Percentiles rank a stretch among this genome's conserved stretches.
Conservation (phyloP, 768 basidiomycete species). For the Hypholoma sublateritium region DNA sequence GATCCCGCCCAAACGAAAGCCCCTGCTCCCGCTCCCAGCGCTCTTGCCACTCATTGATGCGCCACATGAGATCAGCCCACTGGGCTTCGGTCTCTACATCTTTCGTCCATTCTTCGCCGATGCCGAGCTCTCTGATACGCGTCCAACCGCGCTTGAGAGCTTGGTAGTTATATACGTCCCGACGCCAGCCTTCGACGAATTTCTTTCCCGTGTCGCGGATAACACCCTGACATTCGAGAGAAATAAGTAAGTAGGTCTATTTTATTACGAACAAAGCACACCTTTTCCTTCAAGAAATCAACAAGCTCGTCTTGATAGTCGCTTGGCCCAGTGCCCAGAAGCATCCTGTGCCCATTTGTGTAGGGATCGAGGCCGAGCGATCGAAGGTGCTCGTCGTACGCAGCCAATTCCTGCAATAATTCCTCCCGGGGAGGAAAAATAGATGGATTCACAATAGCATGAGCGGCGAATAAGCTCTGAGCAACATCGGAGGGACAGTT, state of each 20-base stretch:
- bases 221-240: slow-evolving; percentile 25
- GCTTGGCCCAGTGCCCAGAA: slow-evolving; percentile 26
- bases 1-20: slow-evolving; percentile 19
- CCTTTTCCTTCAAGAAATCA: slow-evolving; percentile 31
- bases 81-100: slow-evolving; percentile 51
- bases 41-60: slow-evolving; percentile 48
- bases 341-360: slow-evolving; percentile 44
- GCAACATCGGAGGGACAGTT: slow-evolving; percentile 51
- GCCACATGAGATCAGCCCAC: slow-evolving; percentile 48
- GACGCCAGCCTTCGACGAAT: slow-evolving; percentile 52
- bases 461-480: slow-evolving; percentile 47
- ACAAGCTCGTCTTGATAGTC: slow-evolving; percentile 44
- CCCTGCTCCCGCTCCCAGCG: slow-evolving; percentile 47
- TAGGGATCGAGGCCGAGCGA: slow-evolving; percentile 48
- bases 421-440: slow-evolving; percentile 40
- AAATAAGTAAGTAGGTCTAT: background rate
- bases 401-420: slow-evolving; percentile 39
- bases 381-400: slow-evolving; percentile 39
- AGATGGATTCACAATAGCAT: slow-evolving; percentile 41
- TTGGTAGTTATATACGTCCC: slow-evolving; percentile 30
- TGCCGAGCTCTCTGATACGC: slow-evolving; percentile 41
- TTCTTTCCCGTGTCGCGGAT: slow-evolving; percentile 42
- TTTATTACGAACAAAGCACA: slow-evolving; percentile 8
- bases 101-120: slow-evolving; percentile 41
- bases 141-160: slow-evolving; percentile 44